Percentiles rank a stretch among this genome's conserved stretches.
phyloP scores from a whole-genome alignment of 2,329 filamentous ascomycete genomes.

The Paracorniculantispora psalliotae region DNA sequence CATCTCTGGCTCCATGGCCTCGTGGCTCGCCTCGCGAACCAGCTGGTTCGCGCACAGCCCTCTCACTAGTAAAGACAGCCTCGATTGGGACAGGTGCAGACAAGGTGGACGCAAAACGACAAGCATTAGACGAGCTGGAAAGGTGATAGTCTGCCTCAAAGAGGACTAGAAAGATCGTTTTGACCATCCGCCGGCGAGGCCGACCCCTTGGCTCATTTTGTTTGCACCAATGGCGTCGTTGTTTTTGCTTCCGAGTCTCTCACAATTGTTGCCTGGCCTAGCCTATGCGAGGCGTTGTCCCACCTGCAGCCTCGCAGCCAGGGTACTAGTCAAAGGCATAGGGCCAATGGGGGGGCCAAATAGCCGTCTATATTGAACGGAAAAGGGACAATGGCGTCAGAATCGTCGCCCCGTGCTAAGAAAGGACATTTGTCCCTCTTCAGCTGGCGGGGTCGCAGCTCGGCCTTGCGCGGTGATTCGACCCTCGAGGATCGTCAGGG shows the following conservation, averaged over 20 bases:
- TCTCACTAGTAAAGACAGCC: neutral
- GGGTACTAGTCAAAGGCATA: neutral
- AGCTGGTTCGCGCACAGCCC: neutral
- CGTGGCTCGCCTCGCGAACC: neutral
- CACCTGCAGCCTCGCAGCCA: neutral
- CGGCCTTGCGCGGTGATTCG: neutral
- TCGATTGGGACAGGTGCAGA: neutral
- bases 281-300: neutral
- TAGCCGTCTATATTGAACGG: neutral
- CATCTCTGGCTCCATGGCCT: neutral
- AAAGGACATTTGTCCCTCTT: neutral
- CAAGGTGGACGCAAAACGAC: neutral
- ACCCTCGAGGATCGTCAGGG: neutral
- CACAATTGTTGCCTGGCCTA: neutral
- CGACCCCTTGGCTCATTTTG: neutral
- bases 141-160: too few species aligned
- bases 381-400: neutral
- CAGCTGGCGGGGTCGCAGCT: neutral
- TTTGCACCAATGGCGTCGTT: neutral
- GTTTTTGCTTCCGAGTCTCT: neutral
- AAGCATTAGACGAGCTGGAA: too few species aligned
- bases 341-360: neutral
- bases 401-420: neutral
- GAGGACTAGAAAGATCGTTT: too few species aligned
- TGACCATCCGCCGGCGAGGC: neutral